Evolutionary conservation across 2,329 filamentous ascomycete species (phyloP), one percentile per base, ranked within the genome.

Genomic region (Fusarium musae): DNA sequence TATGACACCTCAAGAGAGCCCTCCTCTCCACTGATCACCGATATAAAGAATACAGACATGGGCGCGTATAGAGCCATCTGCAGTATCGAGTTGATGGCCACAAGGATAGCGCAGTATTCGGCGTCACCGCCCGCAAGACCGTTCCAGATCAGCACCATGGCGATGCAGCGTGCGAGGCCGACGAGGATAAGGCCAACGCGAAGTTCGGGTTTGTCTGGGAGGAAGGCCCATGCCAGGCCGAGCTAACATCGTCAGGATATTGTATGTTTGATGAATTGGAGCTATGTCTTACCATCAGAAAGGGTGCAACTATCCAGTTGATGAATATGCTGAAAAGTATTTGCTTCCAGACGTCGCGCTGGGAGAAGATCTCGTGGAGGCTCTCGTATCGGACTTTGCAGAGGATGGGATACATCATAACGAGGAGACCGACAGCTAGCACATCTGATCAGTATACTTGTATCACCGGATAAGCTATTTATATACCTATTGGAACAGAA

Each of bases 371-470:
- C 6, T 88, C 83, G 79, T 94, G 93, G 15, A 97, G 83, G 0
- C 89, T 88, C 80, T 97, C 94, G 81, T 90, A 96, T 44, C 90
- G 90, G 10, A 97, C 92, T 80, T 96, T 96, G 87, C 93, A 97
- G 1, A 97, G 85, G 67, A 97, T 97, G 0, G 94, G 95, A 78
- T 96, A 97, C 93, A 97, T 97, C 94, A 97, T 97, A 46, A 97
- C 91, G 3, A 97, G 86, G 2, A 97, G 83, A 0, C 94, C 94
- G 53, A 97, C 84, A 1, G 94, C 93, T 93, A 2, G 3, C 13
- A 11, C 1, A 21, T 26, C 16, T 2, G 5, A 8, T 54, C 13
- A 56, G 37, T 32, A 6, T 28, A 12, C 6, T 28, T 9, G 3
- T 9, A 17, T 11, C 23, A 16, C 16, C 23, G 4, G 11, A 26